Base-by-base conservation (phyloP, 345 rosid genomes). In the Stellera chamaejasme region DNA sequence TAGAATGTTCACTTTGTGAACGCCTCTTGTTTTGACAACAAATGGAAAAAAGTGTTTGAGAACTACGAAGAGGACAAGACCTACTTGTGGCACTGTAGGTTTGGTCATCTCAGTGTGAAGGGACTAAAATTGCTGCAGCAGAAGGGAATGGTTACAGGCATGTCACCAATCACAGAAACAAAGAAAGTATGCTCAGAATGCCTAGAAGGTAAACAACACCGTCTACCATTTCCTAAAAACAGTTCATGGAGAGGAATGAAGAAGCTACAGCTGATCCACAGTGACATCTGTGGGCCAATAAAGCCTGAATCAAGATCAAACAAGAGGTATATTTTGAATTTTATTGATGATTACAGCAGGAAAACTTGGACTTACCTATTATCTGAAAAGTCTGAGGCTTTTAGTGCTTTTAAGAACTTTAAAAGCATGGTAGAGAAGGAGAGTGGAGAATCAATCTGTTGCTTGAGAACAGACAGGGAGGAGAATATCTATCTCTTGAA, bases 391-490 rank as follows among this genome's bases (percentile, higher is more conserved):
- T 52, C 39, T 54, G 11, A 43, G 5, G 46, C 14, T 6, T 55
- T 42, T 3, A 9, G 7, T 23, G 9, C 0, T 39, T 16, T 55
- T n/a, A 15, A 41, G 10, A 28, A 43, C 6, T 55, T 55, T 43
- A 43, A 41, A 28, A 43, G 3, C 2, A 2, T 43, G 11, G 49
- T 55, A 12, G 59, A 66, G 4, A 66, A 60, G 4, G 46, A 54
- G 46, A 5, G 13, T 3, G 36, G 54, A 2, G 7, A 11, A 6
- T 0, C 0, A 0, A 53, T 66, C n/a, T 16, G 47, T 5, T 43
- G 58, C 10, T 16, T 65, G 3, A 32, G 58, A 3, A 65, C 63
- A n/a, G n/a, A n/a, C n/a, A n/a, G n/a, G n/a, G n/a, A n/a, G n/a
- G n/a, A n/a, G n/a, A n/a, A n/a, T n/a, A n/a, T n/a, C n/a, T n/a